phyloP scores from a whole-genome alignment of 495 filamentous ascomycete species.

The Annulohypoxylon moriforme region DNA sequence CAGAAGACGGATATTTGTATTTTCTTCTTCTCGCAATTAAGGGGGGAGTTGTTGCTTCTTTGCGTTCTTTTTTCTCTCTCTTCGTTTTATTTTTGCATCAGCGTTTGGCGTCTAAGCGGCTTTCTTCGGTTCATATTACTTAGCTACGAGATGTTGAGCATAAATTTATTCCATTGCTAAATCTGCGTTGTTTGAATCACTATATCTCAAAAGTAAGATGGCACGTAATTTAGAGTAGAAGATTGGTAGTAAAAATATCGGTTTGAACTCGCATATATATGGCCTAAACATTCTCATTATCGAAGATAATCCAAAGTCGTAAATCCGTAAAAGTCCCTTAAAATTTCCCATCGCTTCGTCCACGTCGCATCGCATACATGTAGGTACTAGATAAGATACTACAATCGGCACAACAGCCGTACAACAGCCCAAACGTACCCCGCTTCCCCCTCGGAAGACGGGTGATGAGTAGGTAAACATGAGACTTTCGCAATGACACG shows the following conservation, averaged over 20 bases:
- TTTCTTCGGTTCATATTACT: constrained; percentile 4
- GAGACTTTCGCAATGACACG: background rate
- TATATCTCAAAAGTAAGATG: too few relatives aligned
- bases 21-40: constrained; percentile 15
- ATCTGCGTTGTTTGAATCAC: constrained; percentile 11
- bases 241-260: background rate
- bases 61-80: background rate
- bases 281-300: constrained; percentile 30
- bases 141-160: constrained; percentile 24
- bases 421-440: constrained; percentile 10
- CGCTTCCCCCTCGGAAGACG: background rate
- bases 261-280: background rate
- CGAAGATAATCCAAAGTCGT: constrained; percentile 25
- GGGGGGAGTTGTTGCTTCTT: background rate
- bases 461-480: constrained; percentile 4
- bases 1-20: constrained; percentile 28
- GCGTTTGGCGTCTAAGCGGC: constrained; percentile 42
- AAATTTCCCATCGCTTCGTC: background rate
- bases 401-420: constrained; percentile 9
- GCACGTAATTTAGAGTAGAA: background rate
- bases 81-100: constrained; percentile 33
- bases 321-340: constrained; percentile 18
- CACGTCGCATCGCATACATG: constrained; percentile 18
- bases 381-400: constrained; percentile 28
- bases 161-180: constrained; percentile 3